Evolutionary conservation across 495 filamentous ascomycete genomes (phyloP).

Genomic region (Bryoglossum gracile): DNA sequence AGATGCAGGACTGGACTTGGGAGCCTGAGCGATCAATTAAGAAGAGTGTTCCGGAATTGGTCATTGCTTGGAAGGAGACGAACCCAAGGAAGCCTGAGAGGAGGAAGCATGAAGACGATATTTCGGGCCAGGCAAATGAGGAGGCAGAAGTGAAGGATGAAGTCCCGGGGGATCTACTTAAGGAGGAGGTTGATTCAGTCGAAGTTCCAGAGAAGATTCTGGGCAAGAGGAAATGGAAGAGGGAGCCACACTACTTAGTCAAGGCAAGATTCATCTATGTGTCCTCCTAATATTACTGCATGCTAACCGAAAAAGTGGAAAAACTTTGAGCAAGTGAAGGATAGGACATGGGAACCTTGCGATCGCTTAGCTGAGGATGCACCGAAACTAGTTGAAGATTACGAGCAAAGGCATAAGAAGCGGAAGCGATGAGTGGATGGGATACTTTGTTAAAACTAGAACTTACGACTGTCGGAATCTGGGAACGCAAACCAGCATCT

Average conservation of each 20-base stretch:
- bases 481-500: too few species aligned
- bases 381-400: slow-evolving; percentile 10
- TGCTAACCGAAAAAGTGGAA: too few species aligned
- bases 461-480: too few species aligned
- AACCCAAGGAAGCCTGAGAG: too few species aligned
- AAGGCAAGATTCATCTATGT: too few species aligned
- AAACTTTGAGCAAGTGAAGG: slow-evolving; percentile 4
- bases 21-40: background rate
- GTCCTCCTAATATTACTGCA: too few species aligned
- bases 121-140: background rate
- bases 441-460: too few species aligned
- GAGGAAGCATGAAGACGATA: too few species aligned
- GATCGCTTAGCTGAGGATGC: slow-evolving; percentile 5
- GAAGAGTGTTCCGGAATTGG: slow-evolving; percentile 5
- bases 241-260: slow-evolving; percentile 8
- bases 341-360: slow-evolving; percentile 18
- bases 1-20: slow-evolving; percentile 13
- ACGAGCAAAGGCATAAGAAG: slow-evolving; percentile 8
- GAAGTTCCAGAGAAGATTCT: slow-evolving; percentile 5
- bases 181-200: background rate
- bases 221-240: background rate
- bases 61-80: slow-evolving; percentile 4
- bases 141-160: background rate
- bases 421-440: slow-evolving; percentile 10
- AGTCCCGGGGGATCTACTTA: too few species aligned